Evolutionary conservation across 331 rosid genomes (phyloP).

Genomic region (Cucumis variabilis): DNA sequence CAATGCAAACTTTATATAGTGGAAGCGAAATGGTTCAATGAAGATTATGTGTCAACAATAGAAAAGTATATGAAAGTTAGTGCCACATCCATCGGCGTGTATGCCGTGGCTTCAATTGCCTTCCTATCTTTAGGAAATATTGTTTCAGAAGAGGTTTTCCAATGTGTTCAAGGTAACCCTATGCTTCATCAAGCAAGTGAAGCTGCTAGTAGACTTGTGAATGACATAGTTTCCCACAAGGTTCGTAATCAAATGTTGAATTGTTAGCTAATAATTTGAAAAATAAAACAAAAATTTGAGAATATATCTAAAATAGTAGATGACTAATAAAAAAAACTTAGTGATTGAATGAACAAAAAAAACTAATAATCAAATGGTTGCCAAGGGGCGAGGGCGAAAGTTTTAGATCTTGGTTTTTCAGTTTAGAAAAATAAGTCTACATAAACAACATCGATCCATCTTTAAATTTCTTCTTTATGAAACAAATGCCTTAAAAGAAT

Average conservation of each 20-base stretch:
- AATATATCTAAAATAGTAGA: no score
- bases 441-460: no score
- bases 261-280: no score
- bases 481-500: no score
- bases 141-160: neutral
- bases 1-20: neutral
- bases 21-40: conserved; percentile 9
- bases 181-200: neutral
- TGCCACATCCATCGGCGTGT: neutral
- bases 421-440: no score
- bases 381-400: no score
- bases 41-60: conserved; percentile 9
- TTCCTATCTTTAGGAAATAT: neutral
- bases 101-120: neutral
- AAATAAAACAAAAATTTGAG: no score
- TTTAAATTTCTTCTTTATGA: no score
- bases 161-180: neutral
- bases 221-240: neutral
- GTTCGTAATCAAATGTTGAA: neutral
- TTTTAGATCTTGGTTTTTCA: no score
- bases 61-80: conserved; percentile 7
- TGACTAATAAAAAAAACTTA: no score
- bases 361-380: no score
- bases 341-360: no score
- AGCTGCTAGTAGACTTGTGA: neutral